Percentiles rank a stretch among this genome's conserved stretches.
Conservation (phyloP, 2,329 filamentous ascomycete species). For the Magnaporthiopsis rhizophila region DNA sequence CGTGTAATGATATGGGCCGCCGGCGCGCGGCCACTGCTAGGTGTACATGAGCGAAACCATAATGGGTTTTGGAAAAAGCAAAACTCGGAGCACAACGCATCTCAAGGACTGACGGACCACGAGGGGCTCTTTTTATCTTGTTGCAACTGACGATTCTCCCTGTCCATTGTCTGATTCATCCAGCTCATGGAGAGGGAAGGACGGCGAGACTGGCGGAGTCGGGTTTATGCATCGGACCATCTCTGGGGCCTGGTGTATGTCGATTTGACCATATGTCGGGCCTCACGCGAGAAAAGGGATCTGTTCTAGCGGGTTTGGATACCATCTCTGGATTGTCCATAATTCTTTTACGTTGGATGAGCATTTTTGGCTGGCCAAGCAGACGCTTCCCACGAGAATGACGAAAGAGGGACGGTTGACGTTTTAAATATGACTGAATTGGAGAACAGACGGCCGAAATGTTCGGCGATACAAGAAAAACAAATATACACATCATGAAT, state of each 20-base stretch:
- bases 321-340: background rate
- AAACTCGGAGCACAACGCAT: background rate
- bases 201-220: background rate
- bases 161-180: background rate
- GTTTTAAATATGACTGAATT: too few species aligned
- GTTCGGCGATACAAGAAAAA: background rate
- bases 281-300: background rate
- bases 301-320: background rate
- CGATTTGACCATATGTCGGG: background rate
- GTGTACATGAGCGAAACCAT: background rate
- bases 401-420: background rate
- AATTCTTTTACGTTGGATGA: too few species aligned
- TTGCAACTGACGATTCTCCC: background rate
- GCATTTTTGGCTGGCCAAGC: background rate
- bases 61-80: background rate
- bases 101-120: background rate
- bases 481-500: background rate
- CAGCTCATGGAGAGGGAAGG: background rate
- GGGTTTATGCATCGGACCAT: constrained; percentile 4
- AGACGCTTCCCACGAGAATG: background rate
- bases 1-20: background rate
- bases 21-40: background rate
- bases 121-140: constrained; percentile 1
- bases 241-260: background rate
- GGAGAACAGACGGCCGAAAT: too few species aligned